Evolutionary conservation across 352 stramenopile genomes (phyloP), one percentile per base, ranked within the genome.

Genomic region (Phytophthora fragariaefolia): DNA sequence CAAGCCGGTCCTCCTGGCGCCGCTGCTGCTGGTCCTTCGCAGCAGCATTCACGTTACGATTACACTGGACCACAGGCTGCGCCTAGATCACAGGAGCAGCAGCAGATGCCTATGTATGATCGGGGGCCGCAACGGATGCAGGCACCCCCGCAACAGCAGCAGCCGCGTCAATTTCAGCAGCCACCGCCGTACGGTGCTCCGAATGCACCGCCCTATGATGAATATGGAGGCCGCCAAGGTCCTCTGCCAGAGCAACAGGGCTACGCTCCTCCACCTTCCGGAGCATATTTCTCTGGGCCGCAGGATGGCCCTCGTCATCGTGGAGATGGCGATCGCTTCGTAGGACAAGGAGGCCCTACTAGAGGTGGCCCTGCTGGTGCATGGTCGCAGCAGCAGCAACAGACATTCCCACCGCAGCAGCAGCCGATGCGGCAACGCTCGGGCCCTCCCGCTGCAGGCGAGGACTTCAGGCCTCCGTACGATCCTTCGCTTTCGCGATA

Each of bases 341-440:
- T 79, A 79, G 66, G 66, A 73, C 71, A 79, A 79, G 71, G 67
- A 63, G 67, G 63, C 42, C 55, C 71, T 76, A 71, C 71, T 76
- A 73, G 67, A 79, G 63, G 47, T 42, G 53, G 50, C 2, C 26
- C 47, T 67, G 56, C 43, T 65, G 62, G 22, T 24, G 50, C 26
- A n/a, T 67, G 65, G 58, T 43, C 56, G n/a, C 50, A 50, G 60
- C 66, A 75, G 52, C 71, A 63, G 42, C 61, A 61, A 51, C 68
- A 69, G 49, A 28, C 22, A 63, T 78, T 64, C 40, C 57, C 55
- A 22, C 73, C 61, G 23, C 60, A 45, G 22, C 59, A 71, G 30
- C 61, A 64, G 48, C 71, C 67, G 28, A 61, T 73, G 51, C 48
- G 43, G 57, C 71, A 63, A 58, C 67, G 40, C 30, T 42, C 71